Evolutionary conservation across 768 basidiomycete species (phyloP), one percentile per base, ranked within the genome.

Genomic region (Termitomyces eurrhizus): DNA sequence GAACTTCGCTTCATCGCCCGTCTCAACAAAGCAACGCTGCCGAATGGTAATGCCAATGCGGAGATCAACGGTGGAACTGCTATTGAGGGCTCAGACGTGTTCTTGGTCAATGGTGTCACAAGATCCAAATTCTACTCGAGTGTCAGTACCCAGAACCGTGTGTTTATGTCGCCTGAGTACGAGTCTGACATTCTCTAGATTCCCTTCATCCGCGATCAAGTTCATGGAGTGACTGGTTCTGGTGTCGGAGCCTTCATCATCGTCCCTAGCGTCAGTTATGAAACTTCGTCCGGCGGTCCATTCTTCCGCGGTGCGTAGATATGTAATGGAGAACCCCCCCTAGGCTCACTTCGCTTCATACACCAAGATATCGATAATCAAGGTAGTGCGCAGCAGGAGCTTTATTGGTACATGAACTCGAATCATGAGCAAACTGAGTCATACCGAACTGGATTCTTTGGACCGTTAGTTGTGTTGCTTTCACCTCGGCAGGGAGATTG

Each of bases 381-480:
- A 64, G 78, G 79, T 41, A 67, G 70, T 41, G 75, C 72, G 11
- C 78, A 80, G 57, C 79, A 81, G 62, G 80, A 81, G 57, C 65
- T 82, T 1, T 81, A 81, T 66, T 81, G 70, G 64, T 80, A 78
- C 62, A 78, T 80, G 80, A 81, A 82, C 62, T 78, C 77, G 3
- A 68, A 67, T 33, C 80, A 81, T 53, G 76, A 77, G 57, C 78
- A 80, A 64, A 78, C 79, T 0, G 79, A 80, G 59, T 51, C 73
- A 6, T 79, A 74, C 62, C 74, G 77, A 32, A 78, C 76, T 36
- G 80, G 79, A 24, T 79, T 82, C 68, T 78, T 78, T 69, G 80
- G 80, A 48, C 81, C 80, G 70, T 77, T 50, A 58, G 74, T 67
- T n/a, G 13, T 42, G 2, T 55, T 53, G 33, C 2, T 49, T n/a